These are phyloP conservation scores for Ehretia macrophylla DNA, from an alignment of 257 asterid species.

Conservation along the genomic window DNA sequence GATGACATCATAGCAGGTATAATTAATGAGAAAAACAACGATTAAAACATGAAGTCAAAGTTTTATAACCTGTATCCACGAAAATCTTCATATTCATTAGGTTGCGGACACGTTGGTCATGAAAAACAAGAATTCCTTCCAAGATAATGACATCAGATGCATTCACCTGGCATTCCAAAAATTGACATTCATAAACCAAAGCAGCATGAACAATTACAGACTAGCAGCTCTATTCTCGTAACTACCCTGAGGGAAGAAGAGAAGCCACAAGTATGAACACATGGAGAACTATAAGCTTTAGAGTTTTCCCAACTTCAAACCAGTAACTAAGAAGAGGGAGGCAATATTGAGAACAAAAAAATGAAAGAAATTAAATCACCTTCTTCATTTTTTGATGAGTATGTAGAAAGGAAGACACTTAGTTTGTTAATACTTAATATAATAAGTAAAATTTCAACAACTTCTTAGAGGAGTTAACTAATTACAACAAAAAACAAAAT, in stretches of 20 bases:
- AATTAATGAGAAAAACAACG: background rate
- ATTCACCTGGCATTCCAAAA: constrained; percentile 54
- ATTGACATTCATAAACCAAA: background rate
- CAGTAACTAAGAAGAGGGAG: too few species aligned
- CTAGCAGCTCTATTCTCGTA: background rate
- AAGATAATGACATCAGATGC: constrained; percentile 95
- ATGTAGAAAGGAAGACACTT: too few species aligned
- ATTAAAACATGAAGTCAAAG: constrained; percentile 17
- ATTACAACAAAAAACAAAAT: too few species aligned
- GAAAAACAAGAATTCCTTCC: constrained; percentile 98
- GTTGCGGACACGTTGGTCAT: constrained; percentile 85
- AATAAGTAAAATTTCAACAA: too few species aligned
- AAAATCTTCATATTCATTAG: constrained; percentile 98
- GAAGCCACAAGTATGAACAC: background rate
- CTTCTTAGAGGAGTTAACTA: too few species aligned
- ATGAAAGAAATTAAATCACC: too few species aligned
- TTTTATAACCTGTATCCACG: constrained; percentile 89
- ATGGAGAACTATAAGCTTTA: too few species aligned
- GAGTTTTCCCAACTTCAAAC: too few species aligned
- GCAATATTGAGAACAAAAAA: too few species aligned
- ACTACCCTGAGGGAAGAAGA: background rate
- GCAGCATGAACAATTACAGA: background rate
- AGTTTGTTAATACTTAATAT: too few species aligned
- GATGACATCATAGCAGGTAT: background rate
- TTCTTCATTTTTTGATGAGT: too few species aligned